Evolutionary conservation across 495 filamentous ascomycete genomes (phyloP).

Genomic region (Podospora pseudopauciseta): DNA sequence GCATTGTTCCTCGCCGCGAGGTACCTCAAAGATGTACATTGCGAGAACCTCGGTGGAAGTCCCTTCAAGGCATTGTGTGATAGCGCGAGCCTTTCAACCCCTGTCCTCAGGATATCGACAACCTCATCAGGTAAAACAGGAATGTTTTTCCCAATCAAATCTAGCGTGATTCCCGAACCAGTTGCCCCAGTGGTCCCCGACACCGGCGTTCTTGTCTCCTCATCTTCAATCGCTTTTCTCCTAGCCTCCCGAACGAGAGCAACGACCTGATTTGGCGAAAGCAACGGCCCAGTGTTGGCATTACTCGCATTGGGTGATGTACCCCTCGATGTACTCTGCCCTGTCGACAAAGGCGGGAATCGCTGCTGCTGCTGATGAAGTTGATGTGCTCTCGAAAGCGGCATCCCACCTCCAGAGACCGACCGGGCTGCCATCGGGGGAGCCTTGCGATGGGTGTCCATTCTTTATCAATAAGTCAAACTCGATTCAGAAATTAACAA

Average conservation of each 20-base stretch:
- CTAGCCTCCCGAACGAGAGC: constrained; percentile 53
- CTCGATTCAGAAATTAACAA: too few species aligned
- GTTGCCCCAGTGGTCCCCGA: constrained; percentile 53
- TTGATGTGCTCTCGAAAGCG: not conserved
- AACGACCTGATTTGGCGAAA: constrained; percentile 35
- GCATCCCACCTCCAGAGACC: not conserved
- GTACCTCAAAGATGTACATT: constrained; percentile 71
- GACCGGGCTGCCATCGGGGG: not conserved
- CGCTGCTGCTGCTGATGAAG: not conserved
- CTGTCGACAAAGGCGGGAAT: not conserved
- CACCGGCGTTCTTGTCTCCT: constrained; percentile 53
- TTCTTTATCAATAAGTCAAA: not conserved
- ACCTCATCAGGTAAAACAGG: constrained; percentile 69
- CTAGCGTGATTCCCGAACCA: constrained; percentile 67
- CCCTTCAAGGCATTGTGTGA: constrained; percentile 71
- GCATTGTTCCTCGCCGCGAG: constrained; percentile 75
- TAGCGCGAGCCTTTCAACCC: constrained; percentile 75
- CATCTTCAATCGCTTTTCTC: constrained; percentile 47
- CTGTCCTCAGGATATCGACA: constrained; percentile 72
- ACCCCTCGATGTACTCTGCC: not conserved
- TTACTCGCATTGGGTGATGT: not conserved
- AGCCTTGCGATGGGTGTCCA: not conserved
- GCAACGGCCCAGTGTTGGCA: not conserved
- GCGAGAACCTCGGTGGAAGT: constrained; percentile 66
- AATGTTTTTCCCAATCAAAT: constrained; percentile 70